Percentiles rank a stretch among this genome's conserved stretches.
Conservation (phyloP, 73 alveolate species). For the Paramecium primaurelia region DNA sequence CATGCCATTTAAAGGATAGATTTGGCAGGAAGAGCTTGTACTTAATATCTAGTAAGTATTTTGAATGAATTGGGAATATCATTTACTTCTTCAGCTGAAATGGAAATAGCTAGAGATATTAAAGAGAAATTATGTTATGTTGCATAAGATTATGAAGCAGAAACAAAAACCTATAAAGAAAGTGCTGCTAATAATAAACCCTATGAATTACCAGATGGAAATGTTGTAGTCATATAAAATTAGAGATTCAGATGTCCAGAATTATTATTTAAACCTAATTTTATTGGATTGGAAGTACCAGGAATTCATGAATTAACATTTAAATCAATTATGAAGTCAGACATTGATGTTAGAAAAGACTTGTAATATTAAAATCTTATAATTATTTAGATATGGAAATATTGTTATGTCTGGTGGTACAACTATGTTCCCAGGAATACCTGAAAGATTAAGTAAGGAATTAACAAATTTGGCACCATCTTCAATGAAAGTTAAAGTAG, state of each 20-base stretch:
- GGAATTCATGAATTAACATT: slow-evolving; percentile 90
- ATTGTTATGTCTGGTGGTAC: slow-evolving; percentile 84
- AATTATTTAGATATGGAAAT: neutral
- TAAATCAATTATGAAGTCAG: slow-evolving; percentile 93
- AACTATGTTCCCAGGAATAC: slow-evolving; percentile 96
- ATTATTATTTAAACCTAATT: slow-evolving; percentile 81
- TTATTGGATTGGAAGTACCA: slow-evolving; percentile 79
- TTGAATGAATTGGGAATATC: slow-evolving; percentile 74
- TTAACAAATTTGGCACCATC: slow-evolving; percentile 91
- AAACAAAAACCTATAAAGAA: neutral
- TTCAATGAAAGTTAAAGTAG: slow-evolving; percentile 80
- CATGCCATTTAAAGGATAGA: slow-evolving; percentile 88
- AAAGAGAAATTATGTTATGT: slow-evolving; percentile 51
- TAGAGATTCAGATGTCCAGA: slow-evolving; percentile 84
- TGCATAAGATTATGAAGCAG: slow-evolving; percentile 46
- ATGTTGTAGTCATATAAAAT: slow-evolving; percentile 30
- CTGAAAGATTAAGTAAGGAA: slow-evolving; percentile 94
- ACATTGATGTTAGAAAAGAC: slow-evolving; percentile 93
- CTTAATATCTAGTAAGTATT: slow-evolving; percentile 77
- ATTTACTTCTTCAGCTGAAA: slow-evolving; percentile 76
- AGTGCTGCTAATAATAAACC: slow-evolving; percentile 16
- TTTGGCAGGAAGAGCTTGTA: slow-evolving; percentile 90
- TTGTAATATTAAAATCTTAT: slow-evolving; percentile 63
- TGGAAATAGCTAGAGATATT: slow-evolving; percentile 68
- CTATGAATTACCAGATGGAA: slow-evolving; percentile 63